phyloP scores from a whole-genome alignment of 768 basidiomycete genomes.

The Tylopilus cervinicoccineus region DNA sequence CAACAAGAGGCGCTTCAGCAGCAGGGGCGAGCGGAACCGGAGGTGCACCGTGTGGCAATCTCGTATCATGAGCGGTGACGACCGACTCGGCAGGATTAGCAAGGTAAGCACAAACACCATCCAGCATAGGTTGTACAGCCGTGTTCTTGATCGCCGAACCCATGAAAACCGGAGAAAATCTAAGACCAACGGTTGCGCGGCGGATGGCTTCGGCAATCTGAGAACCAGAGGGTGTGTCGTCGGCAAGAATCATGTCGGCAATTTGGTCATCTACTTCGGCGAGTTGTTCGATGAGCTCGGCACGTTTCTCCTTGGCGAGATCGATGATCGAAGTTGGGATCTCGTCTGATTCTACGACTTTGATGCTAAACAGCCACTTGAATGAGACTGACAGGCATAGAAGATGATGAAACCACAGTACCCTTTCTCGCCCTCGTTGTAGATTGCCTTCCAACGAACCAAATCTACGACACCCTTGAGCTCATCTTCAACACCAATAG shows the following conservation, averaged over 20 bases:
- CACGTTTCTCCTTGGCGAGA: slow-evolving; percentile 78
- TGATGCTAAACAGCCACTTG: slow-evolving; percentile 43
- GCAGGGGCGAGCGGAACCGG: slow-evolving; percentile 79
- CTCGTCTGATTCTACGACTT: slow-evolving; percentile 79
- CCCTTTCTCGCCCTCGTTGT: slow-evolving; percentile 96
- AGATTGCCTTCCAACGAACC: slow-evolving; percentile 90
- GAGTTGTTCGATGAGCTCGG: slow-evolving; percentile 89
- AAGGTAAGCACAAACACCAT: slow-evolving; percentile 94
- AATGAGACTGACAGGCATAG: background rate
- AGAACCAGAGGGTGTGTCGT: slow-evolving; percentile 64
- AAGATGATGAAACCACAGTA: slow-evolving; percentile 34
- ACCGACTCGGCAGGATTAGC: slow-evolving; percentile 81
- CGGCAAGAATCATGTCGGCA: slow-evolving; percentile 87
- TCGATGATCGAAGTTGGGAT: slow-evolving; percentile 75
- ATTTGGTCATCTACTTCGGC: slow-evolving; percentile 96
- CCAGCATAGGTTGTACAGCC: slow-evolving; percentile 87
- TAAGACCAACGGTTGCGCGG: slow-evolving; percentile 81
- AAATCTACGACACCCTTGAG: slow-evolving; percentile 92
- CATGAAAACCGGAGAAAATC: slow-evolving; percentile 94
- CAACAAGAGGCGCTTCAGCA: slow-evolving; percentile 82
- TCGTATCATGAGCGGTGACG: slow-evolving; percentile 79
- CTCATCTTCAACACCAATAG: slow-evolving; percentile 85
- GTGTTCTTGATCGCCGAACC: slow-evolving; percentile 98
- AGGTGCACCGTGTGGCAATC: slow-evolving; percentile 58
- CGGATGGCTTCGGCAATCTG: slow-evolving; percentile 85